Base-by-base conservation (phyloP, 148 eudicot species). In the Vaccinium vitisidaea region DNA sequence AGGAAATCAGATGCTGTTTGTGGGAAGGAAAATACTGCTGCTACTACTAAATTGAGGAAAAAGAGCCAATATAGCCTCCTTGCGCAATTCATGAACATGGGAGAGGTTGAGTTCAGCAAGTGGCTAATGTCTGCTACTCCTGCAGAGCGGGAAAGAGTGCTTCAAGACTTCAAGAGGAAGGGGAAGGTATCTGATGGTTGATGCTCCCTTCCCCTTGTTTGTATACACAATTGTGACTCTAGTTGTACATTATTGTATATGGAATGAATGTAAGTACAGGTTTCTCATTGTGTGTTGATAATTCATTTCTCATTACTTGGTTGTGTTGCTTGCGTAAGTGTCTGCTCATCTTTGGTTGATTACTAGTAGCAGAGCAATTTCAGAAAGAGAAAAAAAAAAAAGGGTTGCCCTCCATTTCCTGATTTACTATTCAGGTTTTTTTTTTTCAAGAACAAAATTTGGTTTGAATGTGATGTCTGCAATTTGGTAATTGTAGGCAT, bases 1-100 rank as follows among this genome's bases (percentile, higher is more conserved):
- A 88, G 81, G 69, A 89, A 88, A 78, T 79, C 82, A 75, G 85
- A 77, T n/a, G 32, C 56, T 2, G 77, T 73, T 32, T 32, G 53
- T 21, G 79, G 79, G 52, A 75, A 75, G 50, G 79, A 75, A 75
- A 75, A 75, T 69, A 39, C 74, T 75, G 25, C 79, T 75, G 77
- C n/a, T 16, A 21, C 54, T 10, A 8, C 49, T 7, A 75, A 75
- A 46, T 75, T 23, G 53, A 75, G 79, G 50, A 75, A 75, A 75
- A 75, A 18, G 79, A 75, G 27, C 79, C 79, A 46, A 21, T 75
- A 75, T 75, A 43, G 79, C 54, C 52, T 75, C 27, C 79, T 75
- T 75, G 79, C 79, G 9, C 79, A 43, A 14, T 75, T 75, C 79
- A 75, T 75, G 79, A 75, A 75, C 3, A 75, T 75, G 79, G 79